Percentiles rank a stretch among this genome's conserved stretches.
These are phyloP conservation scores for Cutaneotrichosporon sp. DNA, from an alignment of 1,284 basidiomycete species.

Conservation along the genomic window DNA sequence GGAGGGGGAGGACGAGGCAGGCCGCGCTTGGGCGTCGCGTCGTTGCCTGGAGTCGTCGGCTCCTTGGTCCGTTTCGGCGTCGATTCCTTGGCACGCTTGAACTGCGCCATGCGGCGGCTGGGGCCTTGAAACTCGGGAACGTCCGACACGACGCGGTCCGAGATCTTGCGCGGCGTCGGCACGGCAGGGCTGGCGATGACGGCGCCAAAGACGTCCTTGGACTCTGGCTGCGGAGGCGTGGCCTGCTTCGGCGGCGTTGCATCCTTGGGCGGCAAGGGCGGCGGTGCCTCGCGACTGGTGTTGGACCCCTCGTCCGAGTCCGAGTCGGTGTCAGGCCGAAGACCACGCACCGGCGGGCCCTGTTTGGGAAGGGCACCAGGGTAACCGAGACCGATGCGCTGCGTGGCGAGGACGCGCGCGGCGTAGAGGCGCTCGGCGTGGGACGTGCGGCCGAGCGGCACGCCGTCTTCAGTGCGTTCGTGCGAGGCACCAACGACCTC, in stretches of 20 bases:
- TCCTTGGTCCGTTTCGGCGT: constrained; percentile 14
- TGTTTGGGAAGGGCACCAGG: constrained; percentile 11
- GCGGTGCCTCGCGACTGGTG: neutral
- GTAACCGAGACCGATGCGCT: constrained; percentile 41
- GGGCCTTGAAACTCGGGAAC: constrained; percentile 29
- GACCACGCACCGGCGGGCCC: neutral
- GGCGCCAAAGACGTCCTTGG: constrained; percentile 14
- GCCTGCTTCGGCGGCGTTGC: too few relatives aligned
- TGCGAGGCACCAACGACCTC: constrained; percentile 23
- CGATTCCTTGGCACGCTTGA: constrained; percentile 8
- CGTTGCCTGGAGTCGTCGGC: constrained; percentile 20
- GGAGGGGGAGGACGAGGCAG: constrained; percentile 24
- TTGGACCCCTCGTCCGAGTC: neutral
- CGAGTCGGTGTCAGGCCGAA: neutral
- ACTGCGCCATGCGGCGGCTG: constrained; percentile 34
- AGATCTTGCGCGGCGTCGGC: constrained; percentile 5
- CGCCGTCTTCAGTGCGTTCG: constrained; percentile 57
- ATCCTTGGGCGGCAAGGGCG: neutral
- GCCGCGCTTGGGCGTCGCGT: constrained; percentile 3
- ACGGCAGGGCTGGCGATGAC: constrained; percentile 12
- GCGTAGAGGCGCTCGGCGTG: constrained; percentile 50
- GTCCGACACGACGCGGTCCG: constrained; percentile 18
- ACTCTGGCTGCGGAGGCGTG: neutral
- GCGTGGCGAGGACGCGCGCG: constrained; percentile 42
- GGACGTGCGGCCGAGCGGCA: constrained; percentile 66